Conservation (phyloP, 371 early-diverging fungal genomes). For the Mucor indicus region DNA sequence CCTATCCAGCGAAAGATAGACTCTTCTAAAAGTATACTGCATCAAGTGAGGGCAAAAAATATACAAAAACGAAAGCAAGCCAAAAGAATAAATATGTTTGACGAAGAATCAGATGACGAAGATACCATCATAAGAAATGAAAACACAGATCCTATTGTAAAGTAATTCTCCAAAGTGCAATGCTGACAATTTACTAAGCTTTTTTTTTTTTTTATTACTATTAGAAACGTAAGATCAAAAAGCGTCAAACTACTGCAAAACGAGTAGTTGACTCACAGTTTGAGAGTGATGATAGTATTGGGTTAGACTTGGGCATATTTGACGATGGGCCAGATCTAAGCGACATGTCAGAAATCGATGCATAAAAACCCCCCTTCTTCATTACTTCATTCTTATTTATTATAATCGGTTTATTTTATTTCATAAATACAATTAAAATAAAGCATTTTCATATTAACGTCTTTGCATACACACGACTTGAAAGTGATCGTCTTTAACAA, state of each 20-base stretch:
- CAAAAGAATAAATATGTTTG: slow-evolving; percentile 12
- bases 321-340: slow-evolving; percentile 52
- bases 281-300: slow-evolving; percentile 32
- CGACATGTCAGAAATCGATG: slow-evolving; percentile 42
- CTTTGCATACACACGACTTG: too few relatives aligned
- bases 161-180: too few relatives aligned
- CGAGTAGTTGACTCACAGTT: slow-evolving; percentile 1
- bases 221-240: neutral
- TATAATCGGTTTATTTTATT: too few relatives aligned
- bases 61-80: slow-evolving; percentile 21
- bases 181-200: neutral
- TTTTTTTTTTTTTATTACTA: neutral
- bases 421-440: too few relatives aligned
- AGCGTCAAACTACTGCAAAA: too few relatives aligned
- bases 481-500: too few relatives aligned
- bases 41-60: slow-evolving; percentile 30
- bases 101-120: slow-evolving; percentile 14
- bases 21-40: slow-evolving; percentile 21
- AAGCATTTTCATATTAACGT: too few relatives aligned
- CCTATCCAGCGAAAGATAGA: slow-evolving; percentile 7
- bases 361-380: too few relatives aligned
- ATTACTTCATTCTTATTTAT: too few relatives aligned
- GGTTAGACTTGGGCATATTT: slow-evolving; percentile 37
- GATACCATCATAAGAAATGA: slow-evolving; percentile 9
- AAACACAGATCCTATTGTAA: slow-evolving; percentile 3